These are phyloP conservation scores for Penicillium ucsense DNA, from an alignment of 495 filamentous ascomycete genomes.

Conservation along the genomic window DNA sequence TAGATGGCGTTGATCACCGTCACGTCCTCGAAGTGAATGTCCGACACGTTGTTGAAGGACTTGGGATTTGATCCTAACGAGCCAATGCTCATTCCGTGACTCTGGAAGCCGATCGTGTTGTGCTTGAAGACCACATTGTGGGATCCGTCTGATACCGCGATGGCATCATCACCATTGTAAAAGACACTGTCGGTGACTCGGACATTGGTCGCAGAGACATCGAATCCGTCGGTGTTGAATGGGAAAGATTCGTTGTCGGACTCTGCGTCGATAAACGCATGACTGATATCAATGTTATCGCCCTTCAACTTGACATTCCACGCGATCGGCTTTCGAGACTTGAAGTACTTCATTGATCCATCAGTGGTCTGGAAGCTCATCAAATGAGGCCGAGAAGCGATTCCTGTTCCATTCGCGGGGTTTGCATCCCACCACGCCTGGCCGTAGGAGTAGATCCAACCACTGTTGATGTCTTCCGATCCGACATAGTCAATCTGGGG, in stretches of 20 bases:
- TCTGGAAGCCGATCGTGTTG: conserved; percentile 31
- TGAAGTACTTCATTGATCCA: conserved; percentile 27
- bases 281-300: conserved; percentile 23
- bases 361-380: conserved; percentile 28
- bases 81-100: conserved; percentile 35
- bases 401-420: conserved; percentile 24
- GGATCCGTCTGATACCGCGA: conserved; percentile 26
- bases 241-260: conserved; percentile 27
- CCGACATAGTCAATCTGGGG: conserved; percentile 25
- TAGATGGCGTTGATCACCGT: conserved; percentile 32
- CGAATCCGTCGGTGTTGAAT: conserved; percentile 38
- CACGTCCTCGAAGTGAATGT: conserved; percentile 29
- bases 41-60: conserved; percentile 23
- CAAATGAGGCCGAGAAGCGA: conserved; percentile 26
- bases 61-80: conserved; percentile 26
- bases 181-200: conserved; percentile 28
- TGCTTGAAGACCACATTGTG: conserved; percentile 27
- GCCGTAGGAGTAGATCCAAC: conserved; percentile 38
- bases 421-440: conserved; percentile 39
- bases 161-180: conserved; percentile 36
- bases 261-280: conserved; percentile 32
- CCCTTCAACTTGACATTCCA: conserved; percentile 32
- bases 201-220: conserved; percentile 27
- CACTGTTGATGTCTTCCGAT: conserved; percentile 19
- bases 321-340: conserved; percentile 34